A percentile compares a stretch with the other conserved stretches of the same genome.
These are phyloP conservation scores for Aspergillus diversus DNA, from an alignment of 495 filamentous ascomycete species.

Conservation along the genomic window DNA sequence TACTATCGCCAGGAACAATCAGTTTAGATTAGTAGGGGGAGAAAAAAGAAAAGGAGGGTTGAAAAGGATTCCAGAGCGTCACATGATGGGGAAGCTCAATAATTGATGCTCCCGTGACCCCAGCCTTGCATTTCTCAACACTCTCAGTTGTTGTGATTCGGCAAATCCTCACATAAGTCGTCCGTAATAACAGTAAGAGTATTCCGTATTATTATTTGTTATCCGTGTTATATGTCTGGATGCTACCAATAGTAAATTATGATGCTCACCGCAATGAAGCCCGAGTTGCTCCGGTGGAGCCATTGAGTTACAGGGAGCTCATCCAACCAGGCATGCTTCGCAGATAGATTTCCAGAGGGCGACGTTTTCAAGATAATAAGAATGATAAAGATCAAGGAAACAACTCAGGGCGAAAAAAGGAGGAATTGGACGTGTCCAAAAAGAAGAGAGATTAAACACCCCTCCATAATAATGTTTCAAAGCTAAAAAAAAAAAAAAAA, in stretches of 20 bases:
- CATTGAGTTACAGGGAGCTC: neutral
- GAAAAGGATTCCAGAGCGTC: constrained; percentile 3
- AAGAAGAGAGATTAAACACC: neutral
- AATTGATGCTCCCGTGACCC: neutral
- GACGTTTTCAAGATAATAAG: too few species aligned
- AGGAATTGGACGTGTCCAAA: neutral
- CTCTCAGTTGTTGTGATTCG: neutral
- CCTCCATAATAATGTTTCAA: neutral
- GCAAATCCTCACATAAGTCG: too few species aligned
- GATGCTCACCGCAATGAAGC: constrained; percentile 2
- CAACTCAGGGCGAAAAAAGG: neutral
- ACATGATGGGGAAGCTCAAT: neutral
- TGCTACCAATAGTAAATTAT: neutral
- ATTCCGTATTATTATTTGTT: neutral
- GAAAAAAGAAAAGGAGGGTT: neutral
- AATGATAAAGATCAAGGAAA: neutral
- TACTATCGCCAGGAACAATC: neutral
- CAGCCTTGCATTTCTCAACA: constrained; percentile 1
- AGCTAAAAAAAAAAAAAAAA: neutral
- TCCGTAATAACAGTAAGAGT: too few species aligned
- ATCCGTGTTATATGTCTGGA: neutral
- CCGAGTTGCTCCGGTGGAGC: constrained; percentile 4
- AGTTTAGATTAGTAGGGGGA: neutral
- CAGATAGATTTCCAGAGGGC: too few species aligned
- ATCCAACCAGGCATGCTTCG: too few species aligned